Conservation (phyloP, 116 monocot species). For the Trichopus zeylanicus region DNA sequence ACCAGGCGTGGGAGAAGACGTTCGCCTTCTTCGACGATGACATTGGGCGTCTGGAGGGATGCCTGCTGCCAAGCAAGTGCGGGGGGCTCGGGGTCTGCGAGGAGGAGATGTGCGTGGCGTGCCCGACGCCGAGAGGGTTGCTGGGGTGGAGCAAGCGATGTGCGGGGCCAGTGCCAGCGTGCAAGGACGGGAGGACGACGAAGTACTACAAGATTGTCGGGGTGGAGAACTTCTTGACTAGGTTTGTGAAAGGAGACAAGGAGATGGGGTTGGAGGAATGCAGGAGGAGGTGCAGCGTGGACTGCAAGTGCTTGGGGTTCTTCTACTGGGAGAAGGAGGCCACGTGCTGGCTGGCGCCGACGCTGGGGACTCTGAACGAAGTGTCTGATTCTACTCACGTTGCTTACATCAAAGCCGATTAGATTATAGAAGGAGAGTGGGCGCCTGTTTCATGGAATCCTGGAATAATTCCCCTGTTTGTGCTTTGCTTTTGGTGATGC, state of each 20-base stretch:
- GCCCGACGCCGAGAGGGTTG: constrained; percentile 36
- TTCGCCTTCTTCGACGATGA: constrained; percentile 45
- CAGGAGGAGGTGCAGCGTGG: constrained; percentile 22
- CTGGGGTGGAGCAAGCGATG: constrained; percentile 51
- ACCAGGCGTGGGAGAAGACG: constrained; percentile 43
- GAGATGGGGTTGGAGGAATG: constrained; percentile 29
- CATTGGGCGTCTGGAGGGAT: constrained; percentile 16
- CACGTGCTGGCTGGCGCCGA: constrained; percentile 22
- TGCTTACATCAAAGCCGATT: constrained; percentile 21
- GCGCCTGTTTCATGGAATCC: background rate
- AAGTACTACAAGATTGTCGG: constrained; percentile 48
- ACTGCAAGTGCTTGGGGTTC: constrained; percentile 38
- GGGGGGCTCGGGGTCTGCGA: constrained; percentile 42
- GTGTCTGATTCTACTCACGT: constrained; percentile 21
- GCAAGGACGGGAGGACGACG: constrained; percentile 5
- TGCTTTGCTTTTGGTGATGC: no score
- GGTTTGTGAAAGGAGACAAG: constrained; percentile 21
- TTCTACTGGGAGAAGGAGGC: constrained; percentile 35
- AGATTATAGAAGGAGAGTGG: background rate
- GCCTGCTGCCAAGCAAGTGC: constrained; percentile 44
- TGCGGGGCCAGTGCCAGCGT: constrained; percentile 11
- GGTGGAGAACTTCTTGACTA: constrained; percentile 51
- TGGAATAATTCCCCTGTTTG: no score
- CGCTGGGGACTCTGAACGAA: constrained; percentile 23
- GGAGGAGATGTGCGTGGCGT: constrained; percentile 58